phyloP scores from a whole-genome alignment of 805 yeast species.

The Zygoascus ofunaensis region DNA sequence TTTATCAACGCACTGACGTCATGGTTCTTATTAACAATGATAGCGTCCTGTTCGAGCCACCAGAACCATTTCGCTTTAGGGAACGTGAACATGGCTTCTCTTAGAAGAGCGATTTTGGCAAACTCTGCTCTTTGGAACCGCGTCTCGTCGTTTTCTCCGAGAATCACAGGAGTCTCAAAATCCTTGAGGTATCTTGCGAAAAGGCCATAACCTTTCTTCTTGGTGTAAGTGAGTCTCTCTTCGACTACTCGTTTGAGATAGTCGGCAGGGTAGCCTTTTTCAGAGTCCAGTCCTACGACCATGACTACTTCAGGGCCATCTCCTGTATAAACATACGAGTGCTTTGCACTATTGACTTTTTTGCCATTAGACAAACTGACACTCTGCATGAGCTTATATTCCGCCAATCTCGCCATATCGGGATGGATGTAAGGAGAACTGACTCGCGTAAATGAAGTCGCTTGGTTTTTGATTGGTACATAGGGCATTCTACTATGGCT shows the following conservation, averaged over 20 bases:
- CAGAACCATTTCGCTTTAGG: slow-evolving; percentile 84
- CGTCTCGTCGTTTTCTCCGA: slow-evolving; percentile 44
- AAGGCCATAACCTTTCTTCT: slow-evolving; percentile 68
- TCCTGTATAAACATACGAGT: slow-evolving; percentile 7
- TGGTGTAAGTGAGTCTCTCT: slow-evolving; percentile 84
- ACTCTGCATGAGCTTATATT: slow-evolving; percentile 23
- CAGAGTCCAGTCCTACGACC: slow-evolving; percentile 74
- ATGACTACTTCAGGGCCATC: slow-evolving; percentile 39
- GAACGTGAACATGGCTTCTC: slow-evolving; percentile 88
- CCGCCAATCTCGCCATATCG: slow-evolving; percentile 17
- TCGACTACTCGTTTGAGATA: slow-evolving; percentile 64
- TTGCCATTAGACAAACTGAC: slow-evolving; percentile 18
- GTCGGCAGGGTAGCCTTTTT: slow-evolving; percentile 64
- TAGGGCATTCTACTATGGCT: not conserved
- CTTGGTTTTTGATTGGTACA: not conserved
- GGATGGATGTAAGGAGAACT: slow-evolving; percentile 19
- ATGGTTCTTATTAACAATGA: slow-evolving; percentile 62
- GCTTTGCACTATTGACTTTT: slow-evolving; percentile 16
- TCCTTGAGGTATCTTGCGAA: slow-evolving; percentile 83
- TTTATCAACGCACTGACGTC: slow-evolving; percentile 54
- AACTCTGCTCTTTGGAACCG: slow-evolving; percentile 43
- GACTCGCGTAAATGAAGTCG: not conserved
- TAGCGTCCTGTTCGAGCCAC: slow-evolving; percentile 68
- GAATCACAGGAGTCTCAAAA: slow-evolving; percentile 36
- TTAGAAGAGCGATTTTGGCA: slow-evolving; percentile 53